Percentiles rank a stretch among this genome's conserved stretches.
Evolutionary conservation across 176 grass and related monocot species (phyloP).

Genomic region (Calamus simplicifolius): DNA sequence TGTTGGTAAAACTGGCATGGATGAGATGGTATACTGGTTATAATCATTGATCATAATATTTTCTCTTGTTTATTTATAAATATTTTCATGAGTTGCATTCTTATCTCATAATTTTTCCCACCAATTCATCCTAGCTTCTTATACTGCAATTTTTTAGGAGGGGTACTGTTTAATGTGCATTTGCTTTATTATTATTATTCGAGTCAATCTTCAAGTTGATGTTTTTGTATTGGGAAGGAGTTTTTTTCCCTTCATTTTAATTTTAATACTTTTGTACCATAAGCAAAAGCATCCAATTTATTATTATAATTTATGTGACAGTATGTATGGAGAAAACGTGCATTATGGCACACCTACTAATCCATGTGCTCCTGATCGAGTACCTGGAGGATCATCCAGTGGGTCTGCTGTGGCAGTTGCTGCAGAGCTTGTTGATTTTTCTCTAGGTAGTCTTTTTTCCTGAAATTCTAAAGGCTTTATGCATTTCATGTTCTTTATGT

Average conservation of each 20-base stretch:
- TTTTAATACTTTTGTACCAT: too few species aligned
- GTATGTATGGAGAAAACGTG: constrained; percentile 83
- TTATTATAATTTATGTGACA: constrained; percentile 5
- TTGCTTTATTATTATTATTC: too few species aligned
- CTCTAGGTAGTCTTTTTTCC: constrained; percentile 35
- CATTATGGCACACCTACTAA: constrained; percentile 87
- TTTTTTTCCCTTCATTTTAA: too few species aligned
- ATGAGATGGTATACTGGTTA: constrained; percentile 88
- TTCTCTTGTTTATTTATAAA: background rate
- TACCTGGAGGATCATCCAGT: constrained; percentile 84
- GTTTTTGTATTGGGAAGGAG: too few species aligned
- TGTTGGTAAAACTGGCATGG: constrained; percentile 80
- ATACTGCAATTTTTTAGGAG: too few species aligned
- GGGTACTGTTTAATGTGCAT: too few species aligned
- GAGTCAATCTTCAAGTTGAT: too few species aligned
- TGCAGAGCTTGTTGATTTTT: constrained; percentile 61
- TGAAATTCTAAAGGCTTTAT: background rate
- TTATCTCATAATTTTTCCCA: too few species aligned
- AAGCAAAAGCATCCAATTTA: too few species aligned
- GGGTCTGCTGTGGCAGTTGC: constrained; percentile 75
- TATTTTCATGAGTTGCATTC: too few species aligned
- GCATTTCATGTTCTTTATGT: too few species aligned
- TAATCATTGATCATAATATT: background rate
- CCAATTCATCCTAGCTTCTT: too few species aligned
- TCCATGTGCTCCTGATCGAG: constrained; percentile 56